These are phyloP conservation scores for Brassica rapa DNA, from an alignment of 345 rosid genomes.

Conservation along the genomic window DNA sequence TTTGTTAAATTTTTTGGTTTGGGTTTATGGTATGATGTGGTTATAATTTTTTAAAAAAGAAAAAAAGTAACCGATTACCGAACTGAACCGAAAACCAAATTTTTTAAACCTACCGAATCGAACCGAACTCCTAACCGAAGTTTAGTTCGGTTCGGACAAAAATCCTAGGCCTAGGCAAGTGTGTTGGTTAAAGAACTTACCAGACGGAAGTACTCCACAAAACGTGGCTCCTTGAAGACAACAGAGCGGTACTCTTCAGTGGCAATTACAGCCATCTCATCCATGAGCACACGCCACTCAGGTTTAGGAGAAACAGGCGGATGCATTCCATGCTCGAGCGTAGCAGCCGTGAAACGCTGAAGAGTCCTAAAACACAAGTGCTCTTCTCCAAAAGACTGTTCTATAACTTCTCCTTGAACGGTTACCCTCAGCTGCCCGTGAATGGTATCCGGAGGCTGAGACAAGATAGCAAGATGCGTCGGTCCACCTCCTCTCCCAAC, in stretches of 20 bases:
- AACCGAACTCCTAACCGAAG: background rate
- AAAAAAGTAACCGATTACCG: too few species aligned
- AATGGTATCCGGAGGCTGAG: constrained; percentile 97
- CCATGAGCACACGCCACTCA: constrained; percentile 96
- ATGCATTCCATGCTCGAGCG: constrained; percentile 94
- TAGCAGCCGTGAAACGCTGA: constrained; percentile 95
- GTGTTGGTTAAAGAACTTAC: constrained; percentile 49
- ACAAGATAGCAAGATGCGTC: constrained; percentile 93
- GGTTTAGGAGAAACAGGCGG: constrained; percentile 95
- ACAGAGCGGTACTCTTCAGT: constrained; percentile 85
- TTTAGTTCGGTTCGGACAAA: too few species aligned
- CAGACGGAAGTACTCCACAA: constrained; percentile 93
- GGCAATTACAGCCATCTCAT: constrained; percentile 87
- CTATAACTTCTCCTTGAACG: constrained; percentile 96
- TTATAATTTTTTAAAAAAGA: too few species aligned
- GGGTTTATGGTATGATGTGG: too few species aligned
- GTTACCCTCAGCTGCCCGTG: constrained; percentile 91
- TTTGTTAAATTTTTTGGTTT: too few species aligned
- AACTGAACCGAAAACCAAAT: too few species aligned
- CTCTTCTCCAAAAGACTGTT: constrained; percentile 93
- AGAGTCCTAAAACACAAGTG: constrained; percentile 91
- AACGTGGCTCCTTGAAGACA: constrained; percentile 90
- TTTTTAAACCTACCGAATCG: too few species aligned
- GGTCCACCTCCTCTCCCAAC: constrained; percentile 99
- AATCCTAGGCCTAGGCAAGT: background rate